These are phyloP conservation scores for Nicotiana paniculata DNA, from an alignment of 257 asterid genomes.

Conservation along the genomic window DNA sequence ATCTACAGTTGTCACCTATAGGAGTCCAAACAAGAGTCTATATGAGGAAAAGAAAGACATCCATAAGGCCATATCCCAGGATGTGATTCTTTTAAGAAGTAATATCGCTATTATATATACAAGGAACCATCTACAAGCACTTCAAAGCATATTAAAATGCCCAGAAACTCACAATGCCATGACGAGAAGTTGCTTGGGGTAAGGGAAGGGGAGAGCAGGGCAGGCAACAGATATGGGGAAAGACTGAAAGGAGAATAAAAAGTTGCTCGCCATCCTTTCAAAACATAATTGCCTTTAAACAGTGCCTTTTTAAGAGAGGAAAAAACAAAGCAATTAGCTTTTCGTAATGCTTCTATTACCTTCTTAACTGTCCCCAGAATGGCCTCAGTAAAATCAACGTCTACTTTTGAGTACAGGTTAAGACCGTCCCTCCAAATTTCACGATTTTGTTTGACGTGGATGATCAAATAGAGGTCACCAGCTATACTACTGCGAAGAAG, in stretches of 20 bases:
- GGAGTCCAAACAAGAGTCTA: conserved; percentile 7
- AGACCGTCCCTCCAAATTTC: conserved; percentile 87
- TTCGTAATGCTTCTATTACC: conserved; percentile 40
- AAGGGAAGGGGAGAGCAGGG: not conserved
- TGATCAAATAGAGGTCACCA: conserved; percentile 76
- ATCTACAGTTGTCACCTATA: conserved; percentile 80
- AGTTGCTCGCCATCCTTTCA: not conserved
- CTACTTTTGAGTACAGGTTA: conserved; percentile 69
- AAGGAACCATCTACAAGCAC: conserved; percentile 1
- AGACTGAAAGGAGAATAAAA: not conserved
- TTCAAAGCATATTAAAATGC: not conserved
- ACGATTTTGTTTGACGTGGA: conserved; percentile 55
- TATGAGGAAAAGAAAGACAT: conserved; percentile 4
- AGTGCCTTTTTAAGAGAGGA: conserved; percentile 1
- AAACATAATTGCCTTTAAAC: not conserved
- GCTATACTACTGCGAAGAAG: conserved; percentile 54
- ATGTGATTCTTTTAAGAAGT: not conserved
- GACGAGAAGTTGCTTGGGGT: not conserved
- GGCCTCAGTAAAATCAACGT: conserved; percentile 79
- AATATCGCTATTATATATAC: not conserved
- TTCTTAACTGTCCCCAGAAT: conserved; percentile 71
- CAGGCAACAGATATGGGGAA: not conserved
- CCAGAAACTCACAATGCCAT: not conserved
- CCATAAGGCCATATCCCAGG: not conserved
- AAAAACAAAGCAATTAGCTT: not conserved